These are phyloP conservation scores for Panicum miliaceum DNA, from an alignment of 176 grass and related monocot species.

Conservation along the genomic window DNA sequence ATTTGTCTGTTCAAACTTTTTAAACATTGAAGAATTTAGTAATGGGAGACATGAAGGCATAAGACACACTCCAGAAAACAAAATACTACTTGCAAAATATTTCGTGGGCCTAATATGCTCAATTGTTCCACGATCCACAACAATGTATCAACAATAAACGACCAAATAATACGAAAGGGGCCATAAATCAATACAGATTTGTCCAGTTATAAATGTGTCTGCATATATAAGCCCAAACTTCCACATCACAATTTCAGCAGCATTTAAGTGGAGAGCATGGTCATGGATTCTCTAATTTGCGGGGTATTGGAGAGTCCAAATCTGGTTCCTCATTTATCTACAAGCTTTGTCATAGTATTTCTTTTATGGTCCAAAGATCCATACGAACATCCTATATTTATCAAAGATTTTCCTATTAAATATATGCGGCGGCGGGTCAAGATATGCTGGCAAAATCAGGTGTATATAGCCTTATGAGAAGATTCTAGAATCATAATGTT, in stretches of 20 bases:
- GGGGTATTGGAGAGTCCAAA: neutral
- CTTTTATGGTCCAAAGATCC: neutral
- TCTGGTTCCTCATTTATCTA: neutral
- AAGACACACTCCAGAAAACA: neutral
- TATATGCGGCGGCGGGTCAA: neutral
- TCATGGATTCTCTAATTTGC: neutral
- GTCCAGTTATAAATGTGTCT: neutral
- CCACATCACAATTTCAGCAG: constrained; percentile 1
- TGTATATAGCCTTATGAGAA: neutral
- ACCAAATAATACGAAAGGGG: neutral
- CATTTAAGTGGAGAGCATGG: neutral
- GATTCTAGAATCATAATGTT: neutral
- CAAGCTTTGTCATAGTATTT: neutral
- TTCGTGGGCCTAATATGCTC: too few species aligned
- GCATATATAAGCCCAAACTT: neutral
- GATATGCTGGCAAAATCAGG: constrained; percentile 4
- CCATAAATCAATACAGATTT: neutral
- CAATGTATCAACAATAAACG: neutral
- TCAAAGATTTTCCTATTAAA: neutral
- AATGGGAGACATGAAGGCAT: neutral
- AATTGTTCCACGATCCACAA: neutral
- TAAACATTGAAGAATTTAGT: neutral
- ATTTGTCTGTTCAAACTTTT: neutral
- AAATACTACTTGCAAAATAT: neutral
- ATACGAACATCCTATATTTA: neutral